Base-by-base conservation (phyloP, 257 asterid species). In the Gentiana macrophylla region DNA sequence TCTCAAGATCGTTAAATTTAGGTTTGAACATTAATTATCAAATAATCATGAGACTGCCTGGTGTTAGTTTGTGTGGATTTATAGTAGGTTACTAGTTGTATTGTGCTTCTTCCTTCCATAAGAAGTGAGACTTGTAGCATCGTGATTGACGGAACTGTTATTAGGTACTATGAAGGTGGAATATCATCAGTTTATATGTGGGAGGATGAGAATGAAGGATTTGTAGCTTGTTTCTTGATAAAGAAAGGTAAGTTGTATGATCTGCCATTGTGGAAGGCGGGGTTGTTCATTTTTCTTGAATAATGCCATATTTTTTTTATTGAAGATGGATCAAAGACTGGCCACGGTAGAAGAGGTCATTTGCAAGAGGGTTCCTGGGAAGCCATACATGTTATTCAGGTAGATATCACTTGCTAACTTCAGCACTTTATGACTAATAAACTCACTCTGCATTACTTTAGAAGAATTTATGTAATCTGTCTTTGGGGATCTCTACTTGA, bases 81-180 rank as follows among this genome's bases (percentile, higher is more conserved):
- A 15, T 15, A 15, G 24, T 15, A 15, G 38, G 32, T 35, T 10
- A 12, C 32, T 5, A 32, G 57, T 12, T 35, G 60, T 34, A 32
- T 41, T 55, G 32, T 55, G 3, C 61, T 11, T 57, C 56, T 50
- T 69, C 74, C 65, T 63, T 70, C 35, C 46, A 53, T 5, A 41
- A 41, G 46, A 41, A 10, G 9, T 41, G 9, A 41, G 46, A 62
- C 69, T 57, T 65, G 46, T 55, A 55, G 60, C 76, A 65, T 76
- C 65, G 63, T 73, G 56, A 73, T 66, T 70, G 62, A 74, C 77
- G 85, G 67, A 79, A 76, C 53, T 60, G 60, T 74, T 62, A 62
- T 61, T 78, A 92, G 98, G 95, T 92, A 92, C 68, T 92, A 92
- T 74, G 99, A 92, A 83, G 97, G 99, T 46, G 99, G 99, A 57